phyloP scores from a whole-genome alignment of 257 asterid genomes.

The Plantago elongata region DNA sequence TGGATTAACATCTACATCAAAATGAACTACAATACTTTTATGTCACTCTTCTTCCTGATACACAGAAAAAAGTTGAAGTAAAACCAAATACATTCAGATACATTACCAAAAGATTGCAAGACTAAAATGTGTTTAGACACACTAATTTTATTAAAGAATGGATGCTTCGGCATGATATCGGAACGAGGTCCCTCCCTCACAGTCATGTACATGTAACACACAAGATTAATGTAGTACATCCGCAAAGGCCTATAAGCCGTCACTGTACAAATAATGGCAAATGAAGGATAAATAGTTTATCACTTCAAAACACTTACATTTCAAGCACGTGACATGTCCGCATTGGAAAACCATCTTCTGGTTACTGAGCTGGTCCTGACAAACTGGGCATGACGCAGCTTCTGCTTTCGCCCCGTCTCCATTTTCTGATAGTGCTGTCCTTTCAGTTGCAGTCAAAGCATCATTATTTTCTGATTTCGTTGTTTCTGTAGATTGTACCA shows the following conservation, averaged over 20 bases:
- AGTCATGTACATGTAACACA: background rate
- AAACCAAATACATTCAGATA: no score
- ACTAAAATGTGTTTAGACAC: background rate
- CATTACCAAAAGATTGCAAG: background rate
- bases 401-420: constrained; percentile 29
- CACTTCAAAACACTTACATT: constrained; percentile 64
- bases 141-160: background rate
- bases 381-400: constrained; percentile 74
- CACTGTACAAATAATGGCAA: background rate
- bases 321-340: constrained; percentile 89
- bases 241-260: no score
- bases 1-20: constrained; percentile 5
- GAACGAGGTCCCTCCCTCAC: constrained; percentile 1
- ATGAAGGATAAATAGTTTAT: background rate
- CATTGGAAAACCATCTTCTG: constrained; percentile 97
- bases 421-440: constrained; percentile 27
- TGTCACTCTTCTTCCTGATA: constrained; percentile 1
- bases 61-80: background rate
- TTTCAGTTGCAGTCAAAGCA: constrained; percentile 30
- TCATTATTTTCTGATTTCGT: constrained; percentile 32
- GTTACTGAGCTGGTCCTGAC: constrained; percentile 83
- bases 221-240: background rate
- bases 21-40: constrained; percentile 1
- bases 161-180: background rate
- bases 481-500: constrained; percentile 61